Conservation (phyloP, 352 stramenopile genomes). For the Globisporangium nodosum region DNA sequence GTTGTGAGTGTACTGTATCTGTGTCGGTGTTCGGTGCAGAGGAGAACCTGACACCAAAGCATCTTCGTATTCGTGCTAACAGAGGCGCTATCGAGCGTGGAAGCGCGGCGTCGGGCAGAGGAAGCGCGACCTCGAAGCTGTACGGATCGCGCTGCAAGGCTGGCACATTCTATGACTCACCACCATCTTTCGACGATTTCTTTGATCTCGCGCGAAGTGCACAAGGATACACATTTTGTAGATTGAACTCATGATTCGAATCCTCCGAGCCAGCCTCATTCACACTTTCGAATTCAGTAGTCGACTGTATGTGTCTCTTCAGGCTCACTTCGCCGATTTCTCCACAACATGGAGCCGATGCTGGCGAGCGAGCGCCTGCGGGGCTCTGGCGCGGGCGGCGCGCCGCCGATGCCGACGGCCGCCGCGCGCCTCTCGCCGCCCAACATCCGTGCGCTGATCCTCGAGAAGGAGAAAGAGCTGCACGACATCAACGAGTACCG, state of each 20-base stretch:
- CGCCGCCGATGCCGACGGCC: not conserved
- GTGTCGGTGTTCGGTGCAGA: not conserved
- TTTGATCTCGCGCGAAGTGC: not conserved
- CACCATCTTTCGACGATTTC: not conserved
- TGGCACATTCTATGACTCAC: slow-evolving; percentile 24
- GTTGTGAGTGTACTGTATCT: not conserved
- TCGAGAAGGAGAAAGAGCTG: slow-evolving; percentile 89
- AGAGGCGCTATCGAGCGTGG: slow-evolving; percentile 29
- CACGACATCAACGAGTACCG: slow-evolving; percentile 92
- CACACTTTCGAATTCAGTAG: not conserved
- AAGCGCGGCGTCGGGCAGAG: slow-evolving; percentile 11
- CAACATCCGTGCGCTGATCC: slow-evolving; percentile 84
- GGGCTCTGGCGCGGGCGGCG: not conserved
- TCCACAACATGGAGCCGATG: not conserved
- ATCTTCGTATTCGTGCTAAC: not conserved
- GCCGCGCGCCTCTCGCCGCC: slow-evolving; percentile 31
- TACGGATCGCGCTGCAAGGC: slow-evolving; percentile 15
- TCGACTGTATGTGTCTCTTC: not conserved
- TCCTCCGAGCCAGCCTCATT: not conserved
- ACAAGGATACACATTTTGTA: not conserved
- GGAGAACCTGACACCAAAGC: not conserved
- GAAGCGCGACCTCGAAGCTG: slow-evolving; percentile 7
- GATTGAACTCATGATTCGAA: not conserved
- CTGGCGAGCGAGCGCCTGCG: slow-evolving; percentile 1
- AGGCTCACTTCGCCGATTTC: not conserved